phyloP scores from a whole-genome alignment of 257 asterid genomes.

The Verbascum thapsus region DNA sequence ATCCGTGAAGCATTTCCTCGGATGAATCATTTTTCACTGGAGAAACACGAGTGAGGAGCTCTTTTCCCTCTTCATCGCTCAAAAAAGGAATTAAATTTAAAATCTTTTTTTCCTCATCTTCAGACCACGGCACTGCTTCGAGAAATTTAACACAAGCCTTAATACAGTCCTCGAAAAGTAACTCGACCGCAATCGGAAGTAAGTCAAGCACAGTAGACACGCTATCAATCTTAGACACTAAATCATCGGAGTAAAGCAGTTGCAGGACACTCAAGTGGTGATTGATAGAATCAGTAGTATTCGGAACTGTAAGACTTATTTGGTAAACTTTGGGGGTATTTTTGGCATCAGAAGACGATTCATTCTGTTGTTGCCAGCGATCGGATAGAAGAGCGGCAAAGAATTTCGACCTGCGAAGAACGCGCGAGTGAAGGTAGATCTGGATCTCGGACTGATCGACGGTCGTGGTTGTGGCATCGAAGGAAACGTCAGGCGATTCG shows the following conservation, averaged over 20 bases:
- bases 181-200: conserved; percentile 76
- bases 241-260: conserved; percentile 62
- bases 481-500: conserved; percentile 27
- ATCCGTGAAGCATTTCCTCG: conserved; percentile 84
- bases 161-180: conserved; percentile 87
- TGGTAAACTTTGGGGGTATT: conserved; percentile 32
- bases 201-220: conserved; percentile 56
- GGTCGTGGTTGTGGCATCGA: conserved; percentile 31
- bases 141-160: conserved; percentile 71
- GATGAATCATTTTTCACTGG: conserved; percentile 48
- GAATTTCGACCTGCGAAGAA: conserved; percentile 62
- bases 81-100: conserved; percentile 59
- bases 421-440: conserved; percentile 65
- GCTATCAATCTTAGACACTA: conserved; percentile 43
- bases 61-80: conserved; percentile 64
- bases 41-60: conserved; percentile 69
- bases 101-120: conserved; percentile 75
- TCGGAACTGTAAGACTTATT: conserved; percentile 48
- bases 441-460: conserved; percentile 45
- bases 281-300: conserved; percentile 44
- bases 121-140: conserved; percentile 98
- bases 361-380: conserved; percentile 61
- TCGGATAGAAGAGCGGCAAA: conserved; percentile 66
- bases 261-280: conserved; percentile 50
- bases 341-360: conserved; percentile 26